Percentiles rank a stretch among this genome's conserved stretches.
These are phyloP conservation scores for Kappamyces sp. DNA, from an alignment of 192 early-diverging fungal genomes.

Conservation along the genomic window DNA sequence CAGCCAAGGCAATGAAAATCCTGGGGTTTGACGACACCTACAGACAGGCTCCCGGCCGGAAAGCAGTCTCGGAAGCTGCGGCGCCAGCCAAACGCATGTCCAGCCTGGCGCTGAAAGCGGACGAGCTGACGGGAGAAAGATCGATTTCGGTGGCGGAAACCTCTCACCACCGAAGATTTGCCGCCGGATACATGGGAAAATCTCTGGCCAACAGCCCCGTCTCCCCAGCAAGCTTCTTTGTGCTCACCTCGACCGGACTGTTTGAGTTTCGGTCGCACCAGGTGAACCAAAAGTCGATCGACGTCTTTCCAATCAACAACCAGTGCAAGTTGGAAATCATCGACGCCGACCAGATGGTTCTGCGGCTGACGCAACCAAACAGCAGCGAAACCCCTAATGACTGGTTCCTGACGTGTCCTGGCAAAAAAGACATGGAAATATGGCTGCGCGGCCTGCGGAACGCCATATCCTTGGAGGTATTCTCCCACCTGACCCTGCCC, in stretches of 20 bases:
- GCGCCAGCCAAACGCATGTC: neutral
- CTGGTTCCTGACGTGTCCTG: slow-evolving; percentile 6
- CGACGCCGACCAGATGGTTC: neutral
- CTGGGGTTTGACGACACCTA: neutral
- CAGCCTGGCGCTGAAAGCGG: slow-evolving; percentile 3
- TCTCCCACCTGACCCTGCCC: slow-evolving; percentile 1
- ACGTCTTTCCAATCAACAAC: neutral
- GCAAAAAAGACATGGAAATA: neutral
- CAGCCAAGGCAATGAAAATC: slow-evolving; percentile 10
- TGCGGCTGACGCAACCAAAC: no score
- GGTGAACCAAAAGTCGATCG: slow-evolving; percentile 5
- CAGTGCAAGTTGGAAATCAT: neutral
- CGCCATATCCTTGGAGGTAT: neutral
- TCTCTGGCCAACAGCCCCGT: no score
- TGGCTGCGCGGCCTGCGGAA: neutral
- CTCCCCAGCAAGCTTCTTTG: slow-evolving; percentile 1
- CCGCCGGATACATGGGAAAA: neutral
- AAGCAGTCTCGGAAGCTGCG: neutral
- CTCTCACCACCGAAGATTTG: slow-evolving; percentile 8
- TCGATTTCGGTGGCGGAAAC: neutral
- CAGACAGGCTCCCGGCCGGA: neutral
- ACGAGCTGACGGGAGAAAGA: neutral
- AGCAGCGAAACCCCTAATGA: neutral
- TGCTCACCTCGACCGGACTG: neutral
- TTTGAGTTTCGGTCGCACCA: slow-evolving; percentile 1